Conservation (phyloP, 495 filamentous ascomycete genomes). For the Daldinia grandis region DNA sequence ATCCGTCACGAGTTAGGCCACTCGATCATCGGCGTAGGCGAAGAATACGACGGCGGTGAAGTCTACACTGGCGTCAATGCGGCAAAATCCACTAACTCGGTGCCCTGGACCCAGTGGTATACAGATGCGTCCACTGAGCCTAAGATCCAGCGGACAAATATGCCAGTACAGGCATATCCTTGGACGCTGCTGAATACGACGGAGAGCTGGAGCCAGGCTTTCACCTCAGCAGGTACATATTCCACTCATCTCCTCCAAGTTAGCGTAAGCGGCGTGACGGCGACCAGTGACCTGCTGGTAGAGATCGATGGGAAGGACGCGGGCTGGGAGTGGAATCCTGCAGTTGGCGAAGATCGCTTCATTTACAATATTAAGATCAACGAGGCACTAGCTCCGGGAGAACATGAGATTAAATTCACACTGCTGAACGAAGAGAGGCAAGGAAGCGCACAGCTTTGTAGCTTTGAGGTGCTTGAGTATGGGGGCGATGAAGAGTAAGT, state of each 20-base stretch:
- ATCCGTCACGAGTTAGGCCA: conserved; percentile 43
- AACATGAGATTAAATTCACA: conserved; percentile 34
- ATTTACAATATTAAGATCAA: conserved; percentile 41
- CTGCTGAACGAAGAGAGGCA: conserved; percentile 34
- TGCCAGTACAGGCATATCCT: conserved; percentile 43
- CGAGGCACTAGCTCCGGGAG: conserved; percentile 28
- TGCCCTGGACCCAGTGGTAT: conserved; percentile 43
- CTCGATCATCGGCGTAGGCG: conserved; percentile 40
- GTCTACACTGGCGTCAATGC: conserved; percentile 38
- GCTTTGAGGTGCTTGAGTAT: conserved; percentile 41
- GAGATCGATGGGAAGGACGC: conserved; percentile 39
- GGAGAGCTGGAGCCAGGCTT: conserved; percentile 32
- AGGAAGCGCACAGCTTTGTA: conserved; percentile 42
- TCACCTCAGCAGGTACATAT: conserved; percentile 39
- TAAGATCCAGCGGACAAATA: conserved; percentile 34
- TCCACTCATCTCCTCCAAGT: conserved; percentile 34
- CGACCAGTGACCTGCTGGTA: conserved; percentile 34
- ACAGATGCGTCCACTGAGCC: conserved; percentile 30
- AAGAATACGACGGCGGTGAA: conserved; percentile 38
- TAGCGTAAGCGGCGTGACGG: conserved; percentile 38
- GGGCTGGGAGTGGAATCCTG: conserved; percentile 39
- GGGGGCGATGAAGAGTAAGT: conserved; percentile 34
- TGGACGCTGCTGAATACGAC: conserved; percentile 42
- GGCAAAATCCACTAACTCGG: conserved; percentile 16
- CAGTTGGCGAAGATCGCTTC: conserved; percentile 37